Conservation (phyloP, 1,284 basidiomycete species). For the Wallemia mellicola region DNA sequence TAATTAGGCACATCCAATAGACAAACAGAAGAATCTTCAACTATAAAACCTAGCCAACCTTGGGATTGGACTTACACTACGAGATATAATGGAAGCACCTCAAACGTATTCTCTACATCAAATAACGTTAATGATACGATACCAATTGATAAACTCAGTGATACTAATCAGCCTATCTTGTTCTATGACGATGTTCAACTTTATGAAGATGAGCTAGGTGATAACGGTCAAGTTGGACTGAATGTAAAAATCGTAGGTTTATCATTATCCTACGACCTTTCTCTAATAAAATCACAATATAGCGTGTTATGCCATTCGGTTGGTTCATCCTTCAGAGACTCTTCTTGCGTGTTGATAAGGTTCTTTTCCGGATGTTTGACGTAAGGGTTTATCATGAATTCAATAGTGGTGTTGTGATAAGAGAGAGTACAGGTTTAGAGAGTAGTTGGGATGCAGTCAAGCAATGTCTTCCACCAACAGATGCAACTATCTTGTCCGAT, state of each 20-base stretch:
- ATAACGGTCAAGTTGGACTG: conserved; percentile 58
- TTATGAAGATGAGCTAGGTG: conserved; percentile 80
- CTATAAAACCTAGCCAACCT: conserved; percentile 45
- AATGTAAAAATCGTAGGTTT: conserved; percentile 51
- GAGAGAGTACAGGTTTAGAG: conserved; percentile 68
- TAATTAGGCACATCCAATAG: too few species aligned
- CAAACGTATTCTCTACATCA: too few species aligned
- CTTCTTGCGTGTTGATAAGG: conserved; percentile 80
- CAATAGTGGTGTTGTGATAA: conserved; percentile 25
- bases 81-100: conserved; percentile 38
- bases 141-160: conserved; percentile 54
- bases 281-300: neutral
- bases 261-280: neutral
- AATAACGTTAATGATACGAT: too few species aligned
- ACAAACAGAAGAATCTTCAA: conserved; percentile 10
- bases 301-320: conserved; percentile 95
- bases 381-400: conserved; percentile 75
- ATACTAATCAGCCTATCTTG: conserved; percentile 68
- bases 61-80: conserved; percentile 99
- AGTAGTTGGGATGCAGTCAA: conserved; percentile 55
- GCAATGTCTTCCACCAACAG: conserved; percentile 3
- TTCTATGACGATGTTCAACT: conserved; percentile 79
- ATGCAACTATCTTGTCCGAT: neutral
- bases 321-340: conserved; percentile 73
- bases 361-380: conserved; percentile 71